phyloP scores from a whole-genome alignment of 2,329 filamentous ascomycete genomes.

The Ascomycota sp. region DNA sequence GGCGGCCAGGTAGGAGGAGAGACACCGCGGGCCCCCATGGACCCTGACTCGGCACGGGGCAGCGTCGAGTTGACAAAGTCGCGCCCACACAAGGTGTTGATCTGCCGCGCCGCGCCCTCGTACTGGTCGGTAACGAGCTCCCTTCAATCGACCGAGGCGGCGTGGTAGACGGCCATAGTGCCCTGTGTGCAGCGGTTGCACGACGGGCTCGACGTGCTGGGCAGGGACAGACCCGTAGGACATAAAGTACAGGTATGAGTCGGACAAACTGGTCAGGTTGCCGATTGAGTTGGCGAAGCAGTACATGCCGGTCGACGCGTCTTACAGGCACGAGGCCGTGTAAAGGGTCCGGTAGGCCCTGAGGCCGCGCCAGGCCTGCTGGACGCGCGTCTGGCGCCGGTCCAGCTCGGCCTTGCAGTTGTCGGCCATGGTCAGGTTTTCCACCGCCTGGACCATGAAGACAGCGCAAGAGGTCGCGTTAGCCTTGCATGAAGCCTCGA shows the following conservation, averaged over 20 bases:
- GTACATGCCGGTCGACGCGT: slow-evolving; percentile 45
- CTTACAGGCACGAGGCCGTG: slow-evolving; percentile 58
- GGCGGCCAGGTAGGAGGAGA: slow-evolving; percentile 4
- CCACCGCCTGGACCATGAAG: slow-evolving; percentile 44
- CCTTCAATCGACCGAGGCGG: slow-evolving; percentile 42
- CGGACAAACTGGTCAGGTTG: slow-evolving; percentile 47
- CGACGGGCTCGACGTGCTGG: slow-evolving; percentile 43
- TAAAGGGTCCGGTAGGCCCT: slow-evolving; percentile 61
- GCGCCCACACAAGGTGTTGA: slow-evolving; percentile 46
- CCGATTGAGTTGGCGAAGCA: slow-evolving; percentile 71
- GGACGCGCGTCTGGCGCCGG: slow-evolving; percentile 45
- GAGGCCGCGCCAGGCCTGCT: slow-evolving; percentile 57
- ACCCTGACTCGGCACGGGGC: slow-evolving; percentile 14
- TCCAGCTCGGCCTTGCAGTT: slow-evolving; percentile 57
- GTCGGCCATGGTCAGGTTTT: slow-evolving; percentile 35
- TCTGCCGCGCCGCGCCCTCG: slow-evolving; percentile 43
- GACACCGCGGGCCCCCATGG: too few relatives aligned
- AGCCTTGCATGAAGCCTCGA: slow-evolving; percentile 59
- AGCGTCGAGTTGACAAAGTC: slow-evolving; percentile 37
- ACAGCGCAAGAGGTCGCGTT: slow-evolving; percentile 43
- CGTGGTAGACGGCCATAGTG: slow-evolving; percentile 65
- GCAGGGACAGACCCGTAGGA: slow-evolving; percentile 57
- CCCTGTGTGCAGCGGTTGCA: slow-evolving; percentile 60
- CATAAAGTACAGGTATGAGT: slow-evolving; percentile 70
- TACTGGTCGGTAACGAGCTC: slow-evolving; percentile 54